These are phyloP conservation scores for Leccinum fuscescens DNA, from an alignment of 1,284 basidiomycete genomes.

Conservation along the genomic window DNA sequence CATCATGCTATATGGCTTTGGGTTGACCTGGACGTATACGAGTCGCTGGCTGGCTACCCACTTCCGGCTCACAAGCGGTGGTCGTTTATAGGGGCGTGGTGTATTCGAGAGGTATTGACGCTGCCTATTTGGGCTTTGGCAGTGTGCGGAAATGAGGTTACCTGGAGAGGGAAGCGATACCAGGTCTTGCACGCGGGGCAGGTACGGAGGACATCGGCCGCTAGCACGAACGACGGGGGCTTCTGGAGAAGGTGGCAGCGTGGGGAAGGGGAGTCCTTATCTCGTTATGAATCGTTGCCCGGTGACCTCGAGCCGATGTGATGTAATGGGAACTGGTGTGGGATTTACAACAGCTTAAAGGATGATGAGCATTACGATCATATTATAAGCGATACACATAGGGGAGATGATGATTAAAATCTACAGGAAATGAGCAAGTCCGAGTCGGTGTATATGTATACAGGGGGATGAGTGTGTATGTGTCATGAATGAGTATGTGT, in stretches of 20 bases:
- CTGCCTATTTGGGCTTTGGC: conserved; percentile 85
- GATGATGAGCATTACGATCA: conserved; percentile 31
- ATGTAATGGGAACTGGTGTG: conserved; percentile 21
- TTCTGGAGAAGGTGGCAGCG: conserved; percentile 17
- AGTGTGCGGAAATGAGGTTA: conserved; percentile 75
- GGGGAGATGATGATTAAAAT: conserved; percentile 33
- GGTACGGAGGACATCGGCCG: conserved; percentile 35
- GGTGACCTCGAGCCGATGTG: conserved; percentile 16
- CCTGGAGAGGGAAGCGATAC: conserved; percentile 79
- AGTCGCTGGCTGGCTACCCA: conserved; percentile 70
- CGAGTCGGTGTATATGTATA: conserved; percentile 34
- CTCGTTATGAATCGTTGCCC: conserved; percentile 18
- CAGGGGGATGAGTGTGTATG: conserved; percentile 21
- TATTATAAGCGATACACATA: conserved; percentile 37
- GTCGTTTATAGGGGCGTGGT: conserved; percentile 77
- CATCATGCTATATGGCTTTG: conserved; percentile 61
- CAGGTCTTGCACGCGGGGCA: conserved; percentile 65
- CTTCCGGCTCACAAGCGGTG: conserved; percentile 48
- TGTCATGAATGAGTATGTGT: conserved; percentile 27
- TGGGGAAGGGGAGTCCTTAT: conserved; percentile 7
- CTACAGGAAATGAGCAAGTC: conserved; percentile 31
- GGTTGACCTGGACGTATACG: conserved; percentile 73
- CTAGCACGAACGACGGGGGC: not conserved
- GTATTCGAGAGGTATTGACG: conserved; percentile 72
- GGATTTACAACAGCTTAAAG: conserved; percentile 26